Evolutionary conservation across 1,284 basidiomycete species (phyloP), one percentile per base, ranked within the genome.

Genomic region (Vanrija pseudolonga): DNA sequence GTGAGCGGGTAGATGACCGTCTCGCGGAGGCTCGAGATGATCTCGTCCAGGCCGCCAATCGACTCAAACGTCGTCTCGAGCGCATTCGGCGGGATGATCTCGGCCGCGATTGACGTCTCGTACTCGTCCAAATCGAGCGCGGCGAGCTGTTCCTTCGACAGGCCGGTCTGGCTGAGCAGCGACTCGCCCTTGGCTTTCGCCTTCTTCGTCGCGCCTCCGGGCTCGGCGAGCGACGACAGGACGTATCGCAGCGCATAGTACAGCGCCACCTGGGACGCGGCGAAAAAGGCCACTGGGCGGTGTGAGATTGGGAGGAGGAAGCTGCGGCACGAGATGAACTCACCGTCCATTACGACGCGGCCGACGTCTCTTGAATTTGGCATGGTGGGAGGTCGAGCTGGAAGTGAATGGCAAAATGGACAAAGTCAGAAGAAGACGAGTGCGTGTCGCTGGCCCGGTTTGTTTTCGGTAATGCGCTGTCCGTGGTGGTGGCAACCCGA

Each of bases 1-100:
- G 90, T 86, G 42, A 98, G 83, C 2, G 95, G 96, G 70, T 92
- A 96, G 68, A 98, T 98, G 59, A 99, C 87, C 56, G 92, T 92
- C 80, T 98, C 95, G 53, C 91, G 86, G 51, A 99, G 82, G 32
- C 88, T 90, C 20, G 86, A 83, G 59, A 98, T 88, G 67, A 98
- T 97, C 37, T 86, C 80, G 49, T 99, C 96, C 23, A 99, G 82
- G 6, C 96, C 96, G n/a, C 95, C 96, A 56, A 99, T 75, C 28
- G 60, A 63, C 47, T 78, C 77, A 50, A 81, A 81, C 28, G 78
- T 77, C 24, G 79, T 78, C 32, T 74, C 74, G 51, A 81, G 80
- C 45, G 78, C 74, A n/a, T 73, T 66, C 17, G 80, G 76, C 12
- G 80, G 74, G 57, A 81, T 78, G 50, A 81, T 77, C 62, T 81